Evolutionary conservation across 176 grass and related monocot genomes (phyloP), one percentile per base, ranked within the genome.

Genomic region (Eremochloa ophiuroides): DNA sequence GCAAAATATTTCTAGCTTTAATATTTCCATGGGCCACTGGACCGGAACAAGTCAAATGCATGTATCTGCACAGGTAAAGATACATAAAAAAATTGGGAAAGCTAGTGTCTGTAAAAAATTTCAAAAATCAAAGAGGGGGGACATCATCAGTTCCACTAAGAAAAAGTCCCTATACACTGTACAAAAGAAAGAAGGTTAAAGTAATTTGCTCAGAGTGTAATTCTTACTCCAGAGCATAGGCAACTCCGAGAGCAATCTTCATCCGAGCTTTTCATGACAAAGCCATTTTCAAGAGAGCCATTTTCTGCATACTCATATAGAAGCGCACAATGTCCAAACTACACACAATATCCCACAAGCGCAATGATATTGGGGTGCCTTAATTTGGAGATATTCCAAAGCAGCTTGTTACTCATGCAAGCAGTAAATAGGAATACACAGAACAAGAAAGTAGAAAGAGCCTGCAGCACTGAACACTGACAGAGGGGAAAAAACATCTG

Each of bases 191-290:
- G 33, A 31, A 70, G 7, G 44, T 28, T 33, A 37, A 65, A 27
- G 62, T 8, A 46, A 89, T 71, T 59, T 76, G 15, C 28, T 77
- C 20, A 44, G 42, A 76, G 37, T 76, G 22, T 13, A 76, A 51
- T 3, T 70, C 25, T 85, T 95, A 98, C 95, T 95, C 95, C 35
- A 98, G 71, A 76, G 95, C 95, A 85, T 90, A 88, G 23, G 95
- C 90, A 84, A 94, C 90, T 44, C 95, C 95, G 82, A 98, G 90
- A 69, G 95, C 95, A 82, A 94, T 87, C 81, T 85, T 91, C 76
- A 98, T 83, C 14, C 95, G 90, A 86, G 91, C 75, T 93, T 98
- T 94, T 92, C 95, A 98, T 44, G 95, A 91, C 67, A 98, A 85
- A 79, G 74, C 82, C 74, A 79, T 92, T 88, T 59, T 94, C 84